Conservation (phyloP, 2,329 filamentous ascomycete species). For the Blumeriella jaapii region DNA sequence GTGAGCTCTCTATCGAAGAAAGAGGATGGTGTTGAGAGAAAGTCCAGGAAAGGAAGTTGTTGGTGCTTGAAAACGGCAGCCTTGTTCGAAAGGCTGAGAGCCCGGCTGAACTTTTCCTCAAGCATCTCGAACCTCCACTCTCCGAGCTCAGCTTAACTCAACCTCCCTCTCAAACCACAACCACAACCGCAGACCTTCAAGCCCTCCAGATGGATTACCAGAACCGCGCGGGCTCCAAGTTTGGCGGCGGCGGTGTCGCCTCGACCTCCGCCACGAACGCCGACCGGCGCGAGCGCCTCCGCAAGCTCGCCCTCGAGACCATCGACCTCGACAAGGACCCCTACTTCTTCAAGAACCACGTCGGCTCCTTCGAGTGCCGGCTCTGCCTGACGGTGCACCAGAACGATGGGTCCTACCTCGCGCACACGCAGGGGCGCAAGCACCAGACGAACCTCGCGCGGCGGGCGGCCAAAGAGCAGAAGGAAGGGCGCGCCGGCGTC, state of each 20-base stretch:
- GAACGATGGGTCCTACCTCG: constrained; percentile 97
- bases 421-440: constrained; percentile 96
- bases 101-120: constrained; percentile 11
- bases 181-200: background rate
- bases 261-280: constrained; percentile 89
- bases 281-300: constrained; percentile 90
- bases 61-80: constrained; percentile 5
- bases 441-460: constrained; percentile 97
- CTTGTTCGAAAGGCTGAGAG: constrained; percentile 21
- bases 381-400: constrained; percentile 96
- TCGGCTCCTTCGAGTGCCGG: constrained; percentile 94
- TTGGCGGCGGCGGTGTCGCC: constrained; percentile 92
- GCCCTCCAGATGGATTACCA: constrained; percentile 52
- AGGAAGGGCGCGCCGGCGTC: constrained; percentile 61
- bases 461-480: constrained; percentile 88
- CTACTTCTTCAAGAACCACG: constrained; percentile 99
- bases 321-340: constrained; percentile 99
- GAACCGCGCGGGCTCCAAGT: constrained; percentile 94
- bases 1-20: background rate
- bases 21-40: too few relatives aligned
- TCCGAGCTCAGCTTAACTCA: too few relatives aligned
- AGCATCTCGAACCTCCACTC: background rate
- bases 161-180: too few relatives aligned
- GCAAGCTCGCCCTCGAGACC: constrained; percentile 94
- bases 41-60: background rate